Evolutionary conservation across 495 filamentous ascomycete genomes (phyloP).

Genomic region (Daldinia decipiens): DNA sequence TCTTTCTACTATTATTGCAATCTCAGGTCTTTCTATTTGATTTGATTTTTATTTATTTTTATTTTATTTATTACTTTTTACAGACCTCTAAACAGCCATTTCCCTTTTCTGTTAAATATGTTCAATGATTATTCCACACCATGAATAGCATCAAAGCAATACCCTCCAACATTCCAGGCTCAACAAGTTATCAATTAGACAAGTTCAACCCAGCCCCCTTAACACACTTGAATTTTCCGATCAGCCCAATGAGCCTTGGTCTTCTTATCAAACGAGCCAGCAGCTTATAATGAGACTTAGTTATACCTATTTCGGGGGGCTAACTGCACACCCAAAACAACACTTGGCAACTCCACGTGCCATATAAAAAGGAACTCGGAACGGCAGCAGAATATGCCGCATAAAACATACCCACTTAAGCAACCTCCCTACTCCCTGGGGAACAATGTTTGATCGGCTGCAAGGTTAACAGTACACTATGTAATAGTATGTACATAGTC

Average conservation of each 20-base stretch:
- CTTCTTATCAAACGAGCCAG: background rate
- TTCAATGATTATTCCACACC: too few species aligned
- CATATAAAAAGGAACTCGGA: background rate
- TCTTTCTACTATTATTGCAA: too few species aligned
- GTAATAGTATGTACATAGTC: too few species aligned
- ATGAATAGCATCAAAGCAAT: too few species aligned
- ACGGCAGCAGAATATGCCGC: conserved; percentile 15
- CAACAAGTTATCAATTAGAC: background rate
- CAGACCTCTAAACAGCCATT: too few species aligned
- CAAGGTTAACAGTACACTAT: conserved; percentile 22
- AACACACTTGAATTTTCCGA: background rate
- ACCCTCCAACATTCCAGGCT: background rate
- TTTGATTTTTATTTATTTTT: too few species aligned
- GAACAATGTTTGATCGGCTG: conserved; percentile 38
- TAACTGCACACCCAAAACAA: too few species aligned
- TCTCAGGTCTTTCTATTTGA: too few species aligned
- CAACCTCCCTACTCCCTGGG: conserved; percentile 11
- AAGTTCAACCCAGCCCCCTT: background rate
- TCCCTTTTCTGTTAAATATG: too few species aligned
- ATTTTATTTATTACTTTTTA: too few species aligned
- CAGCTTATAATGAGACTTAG: background rate
- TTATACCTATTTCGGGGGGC: background rate
- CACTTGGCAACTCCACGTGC: background rate
- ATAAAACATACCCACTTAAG: conserved; percentile 20
- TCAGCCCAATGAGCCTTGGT: background rate